phyloP scores from a whole-genome alignment of 768 basidiomycete species.

The Phaeotremella fagi region DNA sequence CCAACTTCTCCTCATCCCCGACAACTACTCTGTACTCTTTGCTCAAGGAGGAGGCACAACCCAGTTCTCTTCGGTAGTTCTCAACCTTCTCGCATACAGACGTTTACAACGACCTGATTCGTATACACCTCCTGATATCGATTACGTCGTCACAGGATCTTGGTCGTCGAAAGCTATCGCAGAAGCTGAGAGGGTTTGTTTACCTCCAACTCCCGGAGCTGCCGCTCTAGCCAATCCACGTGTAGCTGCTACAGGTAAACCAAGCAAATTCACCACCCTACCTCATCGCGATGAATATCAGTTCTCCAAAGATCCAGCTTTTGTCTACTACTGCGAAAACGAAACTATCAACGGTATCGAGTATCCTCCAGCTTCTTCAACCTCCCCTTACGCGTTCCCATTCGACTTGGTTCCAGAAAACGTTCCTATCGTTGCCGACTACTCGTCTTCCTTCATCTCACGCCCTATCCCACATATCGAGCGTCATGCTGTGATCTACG shows the following conservation, averaged over 20 bases:
- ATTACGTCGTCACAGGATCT: constrained; percentile 87
- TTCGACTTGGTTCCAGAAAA: constrained; percentile 64
- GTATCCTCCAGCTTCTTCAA: constrained; percentile 61
- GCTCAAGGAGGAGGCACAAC: constrained; percentile 88
- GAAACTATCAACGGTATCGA: constrained; percentile 96
- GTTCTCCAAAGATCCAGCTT: constrained; percentile 74
- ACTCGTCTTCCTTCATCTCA: constrained; percentile 95
- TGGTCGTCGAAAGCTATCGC: constrained; percentile 84
- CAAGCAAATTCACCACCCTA: constrained; percentile 64
- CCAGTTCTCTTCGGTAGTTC: constrained; percentile 85
- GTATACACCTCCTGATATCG: constrained; percentile 54
- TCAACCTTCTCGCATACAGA: constrained; percentile 85
- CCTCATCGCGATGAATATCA: constrained; percentile 67
- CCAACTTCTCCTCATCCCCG: constrained; percentile 71
- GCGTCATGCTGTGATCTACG: constrained; percentile 90
- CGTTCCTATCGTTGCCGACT: constrained; percentile 82
- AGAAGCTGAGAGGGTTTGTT: constrained; percentile 69
- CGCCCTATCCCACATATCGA: constrained; percentile 80
- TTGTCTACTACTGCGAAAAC: constrained; percentile 98
- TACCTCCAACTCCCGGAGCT: constrained; percentile 33
- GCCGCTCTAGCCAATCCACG: constrained; percentile 55
- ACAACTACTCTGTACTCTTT: constrained; percentile 80
- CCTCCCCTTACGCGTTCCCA: constrained; percentile 64
- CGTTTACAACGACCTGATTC: constrained; percentile 57
- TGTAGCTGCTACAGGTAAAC: constrained; percentile 60